A percentile compares a stretch with the other conserved stretches of the same genome.
These are phyloP conservation scores for Verticillium nubilum DNA, from an alignment of 2,329 filamentous ascomycete genomes.

Conservation along the genomic window DNA sequence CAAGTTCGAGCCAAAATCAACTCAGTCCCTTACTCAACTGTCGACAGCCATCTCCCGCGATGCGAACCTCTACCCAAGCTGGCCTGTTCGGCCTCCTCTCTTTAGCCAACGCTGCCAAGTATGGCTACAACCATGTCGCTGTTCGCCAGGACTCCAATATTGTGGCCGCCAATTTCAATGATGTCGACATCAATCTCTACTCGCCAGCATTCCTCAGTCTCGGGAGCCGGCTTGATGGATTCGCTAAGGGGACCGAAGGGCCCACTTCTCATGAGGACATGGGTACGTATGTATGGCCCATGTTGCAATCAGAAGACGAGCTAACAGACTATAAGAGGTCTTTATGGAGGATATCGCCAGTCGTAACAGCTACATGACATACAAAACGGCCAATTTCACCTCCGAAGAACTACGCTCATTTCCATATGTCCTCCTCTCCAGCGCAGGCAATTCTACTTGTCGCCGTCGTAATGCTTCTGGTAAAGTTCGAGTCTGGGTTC, in stretches of 20 bases:
- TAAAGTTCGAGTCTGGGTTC: conserved; percentile 25
- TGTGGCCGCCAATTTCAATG: conserved; percentile 8
- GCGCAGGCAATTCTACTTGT: neutral
- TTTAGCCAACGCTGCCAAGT: conserved; percentile 7
- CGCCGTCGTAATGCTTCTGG: neutral
- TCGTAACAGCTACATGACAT: conserved; percentile 13
- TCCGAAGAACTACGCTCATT: conserved; percentile 12
- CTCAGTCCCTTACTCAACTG: too few species aligned
- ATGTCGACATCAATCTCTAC: conserved; percentile 9
- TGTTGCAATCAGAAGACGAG: neutral
- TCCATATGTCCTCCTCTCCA: conserved; percentile 12
- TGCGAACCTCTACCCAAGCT: neutral
- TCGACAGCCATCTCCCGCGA: neutral
- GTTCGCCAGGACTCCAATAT: conserved; percentile 9
- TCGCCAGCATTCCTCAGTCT: conserved; percentile 11
- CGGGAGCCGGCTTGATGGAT: conserved; percentile 9
- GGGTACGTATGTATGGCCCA: conserved; percentile 3
- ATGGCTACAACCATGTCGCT: conserved; percentile 10
- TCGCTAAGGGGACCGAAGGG: conserved; percentile 12
- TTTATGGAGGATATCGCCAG: conserved; percentile 10
- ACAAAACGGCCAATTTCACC: conserved; percentile 11
- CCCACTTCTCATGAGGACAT: conserved; percentile 12
- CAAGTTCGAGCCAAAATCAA: too few species aligned
- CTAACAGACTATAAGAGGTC: conserved; percentile 1
- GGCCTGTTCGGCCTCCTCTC: conserved; percentile 9